phyloP scores from a whole-genome alignment of 148 eudicot genomes.

The Vaccinium vitisidaea region DNA sequence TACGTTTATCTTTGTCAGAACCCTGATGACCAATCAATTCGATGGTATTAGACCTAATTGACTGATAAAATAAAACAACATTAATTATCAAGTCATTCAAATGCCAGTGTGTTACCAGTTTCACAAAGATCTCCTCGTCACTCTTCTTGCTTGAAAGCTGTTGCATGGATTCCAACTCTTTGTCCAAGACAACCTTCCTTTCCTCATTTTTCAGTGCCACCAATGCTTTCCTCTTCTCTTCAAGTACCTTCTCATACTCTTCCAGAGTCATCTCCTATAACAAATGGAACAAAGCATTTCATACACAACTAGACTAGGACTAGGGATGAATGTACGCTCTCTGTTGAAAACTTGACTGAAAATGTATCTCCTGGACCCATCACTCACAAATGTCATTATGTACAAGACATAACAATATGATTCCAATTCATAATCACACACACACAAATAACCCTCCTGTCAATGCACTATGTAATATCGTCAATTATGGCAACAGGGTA shows the following conservation, averaged over 20 bases:
- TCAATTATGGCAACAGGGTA: not conserved
- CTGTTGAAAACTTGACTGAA: no score
- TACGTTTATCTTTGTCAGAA: constrained; percentile 53
- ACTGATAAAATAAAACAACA: not conserved
- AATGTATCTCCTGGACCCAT: no score
- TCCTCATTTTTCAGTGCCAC: constrained; percentile 53
- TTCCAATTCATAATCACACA: no score
- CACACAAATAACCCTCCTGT: no score
- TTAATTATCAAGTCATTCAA: not conserved
- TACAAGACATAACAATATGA: no score
- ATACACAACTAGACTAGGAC: no score
- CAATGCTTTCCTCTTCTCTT: constrained; percentile 84
- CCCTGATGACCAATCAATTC: constrained; percentile 32
- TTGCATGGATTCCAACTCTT: constrained; percentile 68
- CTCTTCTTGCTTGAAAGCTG: constrained; percentile 63
- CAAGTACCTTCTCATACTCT: constrained; percentile 76
- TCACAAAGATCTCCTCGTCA: constrained; percentile 57
- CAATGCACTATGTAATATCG: not conserved
- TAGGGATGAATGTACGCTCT: no score
- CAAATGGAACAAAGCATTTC: not conserved
- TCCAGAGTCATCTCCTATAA: constrained; percentile 75
- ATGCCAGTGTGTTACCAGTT: constrained; percentile 43
- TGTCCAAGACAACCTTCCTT: constrained; percentile 67
- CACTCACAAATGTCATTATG: no score
- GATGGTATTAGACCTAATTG: not conserved